Conservation (phyloP, 352 stramenopile genomes). For the Phytophthora pistaciae region DNA sequence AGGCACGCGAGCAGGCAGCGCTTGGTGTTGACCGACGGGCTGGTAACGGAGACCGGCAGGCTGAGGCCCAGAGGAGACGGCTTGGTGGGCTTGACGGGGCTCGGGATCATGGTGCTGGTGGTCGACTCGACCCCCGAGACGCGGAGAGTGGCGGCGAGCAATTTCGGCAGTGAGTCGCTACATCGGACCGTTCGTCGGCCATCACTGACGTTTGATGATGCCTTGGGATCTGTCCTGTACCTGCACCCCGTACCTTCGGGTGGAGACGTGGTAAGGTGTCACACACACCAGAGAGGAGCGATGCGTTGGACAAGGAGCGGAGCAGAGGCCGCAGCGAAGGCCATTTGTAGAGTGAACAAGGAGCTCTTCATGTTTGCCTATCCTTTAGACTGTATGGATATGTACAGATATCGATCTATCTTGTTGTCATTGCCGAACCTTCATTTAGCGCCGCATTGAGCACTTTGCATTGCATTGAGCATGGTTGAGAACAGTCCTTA, state of each 20-base stretch:
- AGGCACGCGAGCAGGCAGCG: slow-evolving; percentile 16
- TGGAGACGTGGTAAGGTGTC: slow-evolving; percentile 1
- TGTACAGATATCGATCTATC: too few relatives aligned
- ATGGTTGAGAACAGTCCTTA: too few relatives aligned
- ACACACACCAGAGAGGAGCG: not conserved
- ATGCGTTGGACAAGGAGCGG: not conserved
- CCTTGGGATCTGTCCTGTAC: slow-evolving; percentile 8
- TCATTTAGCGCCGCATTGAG: too few relatives aligned
- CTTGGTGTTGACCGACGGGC: slow-evolving; percentile 15
- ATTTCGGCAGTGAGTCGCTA: slow-evolving; percentile 10
- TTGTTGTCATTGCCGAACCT: not conserved
- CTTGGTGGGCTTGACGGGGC: slow-evolving; percentile 15
- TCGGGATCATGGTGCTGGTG: slow-evolving; percentile 12
- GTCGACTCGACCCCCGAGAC: not conserved
- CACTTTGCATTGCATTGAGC: too few relatives aligned
- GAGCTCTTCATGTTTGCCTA: too few relatives aligned
- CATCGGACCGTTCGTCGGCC: slow-evolving; percentile 3
- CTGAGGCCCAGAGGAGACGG: slow-evolving; percentile 4
- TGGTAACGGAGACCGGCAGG: slow-evolving; percentile 3
- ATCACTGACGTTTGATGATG: slow-evolving; percentile 17
- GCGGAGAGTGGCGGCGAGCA: not conserved
- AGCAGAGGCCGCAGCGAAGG: not conserved
- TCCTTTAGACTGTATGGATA: too few relatives aligned
- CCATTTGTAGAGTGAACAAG: not conserved
- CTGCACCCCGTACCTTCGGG: not conserved